Percentiles rank a stretch among this genome's conserved stretches.
These are phyloP conservation scores for Phoma herbarum DNA, from an alignment of 2,329 filamentous ascomycete species.

Conservation along the genomic window DNA sequence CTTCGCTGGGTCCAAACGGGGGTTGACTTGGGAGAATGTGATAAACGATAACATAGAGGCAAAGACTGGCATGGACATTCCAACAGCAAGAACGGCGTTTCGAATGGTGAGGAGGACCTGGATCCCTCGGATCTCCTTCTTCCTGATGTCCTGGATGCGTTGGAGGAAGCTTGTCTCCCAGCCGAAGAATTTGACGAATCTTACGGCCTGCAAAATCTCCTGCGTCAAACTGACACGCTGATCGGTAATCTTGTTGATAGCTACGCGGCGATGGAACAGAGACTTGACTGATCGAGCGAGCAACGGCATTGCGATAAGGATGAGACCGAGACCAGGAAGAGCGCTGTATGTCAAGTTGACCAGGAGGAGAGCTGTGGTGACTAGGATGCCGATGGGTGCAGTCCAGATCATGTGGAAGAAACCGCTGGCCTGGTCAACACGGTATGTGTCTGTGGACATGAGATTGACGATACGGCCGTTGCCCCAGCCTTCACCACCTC, in stretches of 20 bases:
- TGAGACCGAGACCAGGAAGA: slow-evolving; percentile 83
- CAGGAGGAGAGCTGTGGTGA: slow-evolving; percentile 81
- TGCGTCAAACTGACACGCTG: slow-evolving; percentile 90
- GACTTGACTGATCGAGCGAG: slow-evolving; percentile 79
- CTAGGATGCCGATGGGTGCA: slow-evolving; percentile 76
- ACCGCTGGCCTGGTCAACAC: slow-evolving; percentile 85
- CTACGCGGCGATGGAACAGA: slow-evolving; percentile 76
- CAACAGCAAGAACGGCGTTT: slow-evolving; percentile 84
- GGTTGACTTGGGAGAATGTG: slow-evolving; percentile 72
- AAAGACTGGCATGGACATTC: slow-evolving; percentile 88
- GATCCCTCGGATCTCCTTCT: slow-evolving; percentile 81
- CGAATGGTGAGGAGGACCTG: slow-evolving; percentile 83
- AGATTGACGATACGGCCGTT: slow-evolving; percentile 92
- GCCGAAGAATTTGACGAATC: slow-evolving; percentile 96
- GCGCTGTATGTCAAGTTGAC: slow-evolving; percentile 92
- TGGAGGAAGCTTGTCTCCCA: slow-evolving; percentile 91
- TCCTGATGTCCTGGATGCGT: slow-evolving; percentile 76
- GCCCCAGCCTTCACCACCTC: slow-evolving; percentile 84
- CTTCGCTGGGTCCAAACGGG: slow-evolving; percentile 74
- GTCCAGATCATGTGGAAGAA: slow-evolving; percentile 95
- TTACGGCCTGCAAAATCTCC: slow-evolving; percentile 88
- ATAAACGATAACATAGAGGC: slow-evolving; percentile 96
- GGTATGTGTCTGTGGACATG: slow-evolving; percentile 95
- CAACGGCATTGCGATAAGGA: slow-evolving; percentile 79
- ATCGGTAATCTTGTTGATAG: slow-evolving; percentile 93